Evolutionary conservation across 306 rosid genomes (phyloP).

Genomic region (Rubus idaeus): DNA sequence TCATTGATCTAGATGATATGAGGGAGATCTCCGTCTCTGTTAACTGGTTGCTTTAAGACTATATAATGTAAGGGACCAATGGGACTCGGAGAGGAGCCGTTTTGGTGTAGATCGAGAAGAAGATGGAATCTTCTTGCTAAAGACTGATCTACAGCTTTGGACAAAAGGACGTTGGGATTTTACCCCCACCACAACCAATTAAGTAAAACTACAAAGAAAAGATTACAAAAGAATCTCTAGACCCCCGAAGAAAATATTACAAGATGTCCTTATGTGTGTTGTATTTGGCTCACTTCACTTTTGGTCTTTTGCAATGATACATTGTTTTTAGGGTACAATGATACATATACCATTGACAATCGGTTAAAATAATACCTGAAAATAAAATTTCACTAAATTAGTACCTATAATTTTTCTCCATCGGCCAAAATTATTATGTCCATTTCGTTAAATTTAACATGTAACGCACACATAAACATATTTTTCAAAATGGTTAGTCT

Average conservation of each 20-base stretch:
- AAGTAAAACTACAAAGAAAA: not conserved
- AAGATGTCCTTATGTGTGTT: not conserved
- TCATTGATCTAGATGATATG: not conserved
- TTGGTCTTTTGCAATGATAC: too few relatives aligned
- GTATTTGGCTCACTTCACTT: too few relatives aligned
- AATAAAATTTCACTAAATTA: too few relatives aligned
- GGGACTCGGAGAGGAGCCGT: not conserved
- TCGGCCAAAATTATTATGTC: too few relatives aligned
- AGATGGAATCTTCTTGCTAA: not conserved
- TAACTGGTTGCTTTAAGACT: not conserved
- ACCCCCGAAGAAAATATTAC: not conserved
- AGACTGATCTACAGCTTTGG: slow-evolving; percentile 1
- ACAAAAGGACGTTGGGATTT: not conserved
- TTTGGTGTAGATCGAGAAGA: not conserved
- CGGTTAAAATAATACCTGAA: too few relatives aligned
- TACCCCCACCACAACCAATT: not conserved
- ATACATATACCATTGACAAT: too few relatives aligned
- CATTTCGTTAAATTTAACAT: too few relatives aligned
- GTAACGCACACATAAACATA: too few relatives aligned
- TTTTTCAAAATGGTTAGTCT: too few relatives aligned
- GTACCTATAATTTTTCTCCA: too few relatives aligned
- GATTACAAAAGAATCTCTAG: not conserved
- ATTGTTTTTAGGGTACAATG: too few relatives aligned
- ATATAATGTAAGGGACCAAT: not conserved
- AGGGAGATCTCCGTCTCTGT: not conserved